Conservation (phyloP, 2,329 filamentous ascomycete genomes). For the Conoideocrella luteorostrata region DNA sequence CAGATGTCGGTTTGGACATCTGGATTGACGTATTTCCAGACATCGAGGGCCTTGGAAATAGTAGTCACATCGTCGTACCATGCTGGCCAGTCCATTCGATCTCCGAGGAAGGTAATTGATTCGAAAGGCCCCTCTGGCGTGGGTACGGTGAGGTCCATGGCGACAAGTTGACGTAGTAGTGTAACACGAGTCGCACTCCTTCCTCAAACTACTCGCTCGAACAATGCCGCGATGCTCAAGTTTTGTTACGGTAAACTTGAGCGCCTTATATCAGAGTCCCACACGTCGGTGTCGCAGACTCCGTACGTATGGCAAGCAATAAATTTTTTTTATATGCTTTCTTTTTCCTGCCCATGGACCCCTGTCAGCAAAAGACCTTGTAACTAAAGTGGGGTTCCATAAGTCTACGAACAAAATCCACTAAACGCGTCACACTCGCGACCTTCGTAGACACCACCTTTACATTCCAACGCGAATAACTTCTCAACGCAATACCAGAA, state of each 20-base stretch:
- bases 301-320: neutral
- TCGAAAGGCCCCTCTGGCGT: conserved; percentile 3
- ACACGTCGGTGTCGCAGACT: neutral
- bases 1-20: neutral
- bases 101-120: conserved; percentile 6
- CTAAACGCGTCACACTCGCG: too few relatives aligned
- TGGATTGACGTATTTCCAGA: conserved; percentile 13
- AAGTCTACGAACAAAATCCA: too few relatives aligned
- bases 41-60: conserved; percentile 3
- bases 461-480: too few relatives aligned
- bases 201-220: too few relatives aligned
- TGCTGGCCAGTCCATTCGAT: conserved; percentile 8
- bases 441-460: too few relatives aligned
- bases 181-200: too few relatives aligned
- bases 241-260: too few relatives aligned
- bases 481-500: too few relatives aligned
- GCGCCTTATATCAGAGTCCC: too few relatives aligned
- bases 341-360: neutral
- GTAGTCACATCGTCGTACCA: conserved; percentile 9
- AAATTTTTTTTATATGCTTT: neutral
- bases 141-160: conserved; percentile 5
- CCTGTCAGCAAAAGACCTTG: neutral
- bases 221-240: too few relatives aligned
- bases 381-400: too few relatives aligned
- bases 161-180: neutral